Conservation (phyloP, 208 protist genomes). For the Trypanosoma avium region DNA sequence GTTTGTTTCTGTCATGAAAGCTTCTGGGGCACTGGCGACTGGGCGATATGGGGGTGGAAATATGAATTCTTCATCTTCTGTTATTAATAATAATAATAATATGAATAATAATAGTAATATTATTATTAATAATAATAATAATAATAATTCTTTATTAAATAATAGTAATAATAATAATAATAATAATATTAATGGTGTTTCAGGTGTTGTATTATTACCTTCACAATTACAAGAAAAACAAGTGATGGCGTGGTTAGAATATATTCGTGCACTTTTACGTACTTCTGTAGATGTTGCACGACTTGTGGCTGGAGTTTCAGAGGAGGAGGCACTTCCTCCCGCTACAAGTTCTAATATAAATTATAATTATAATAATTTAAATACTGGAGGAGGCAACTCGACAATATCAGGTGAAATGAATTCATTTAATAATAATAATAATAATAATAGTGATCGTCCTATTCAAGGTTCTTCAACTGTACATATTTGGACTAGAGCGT, state of each 20-base stretch:
- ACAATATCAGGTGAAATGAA: background rate
- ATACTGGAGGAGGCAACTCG: too few species aligned
- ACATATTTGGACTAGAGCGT: slow-evolving; percentile 25
- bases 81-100: slow-evolving; percentile 29
- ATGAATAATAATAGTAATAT: too few species aligned
- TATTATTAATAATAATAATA: too few species aligned
- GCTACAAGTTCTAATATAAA: too few species aligned
- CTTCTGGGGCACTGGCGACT: background rate
- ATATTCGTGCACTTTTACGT: slow-evolving; percentile 35
- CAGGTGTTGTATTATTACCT: background rate
- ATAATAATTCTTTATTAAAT: background rate
- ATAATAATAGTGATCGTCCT: background rate
- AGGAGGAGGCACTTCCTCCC: slow-evolving; percentile 41
- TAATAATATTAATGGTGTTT: slow-evolving; percentile 13
- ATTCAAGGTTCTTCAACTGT: slow-evolving; percentile 17
- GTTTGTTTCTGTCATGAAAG: slow-evolving; percentile 11
- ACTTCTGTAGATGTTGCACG: slow-evolving; percentile 48
- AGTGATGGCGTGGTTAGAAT: slow-evolving; percentile 28
- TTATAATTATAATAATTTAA: too few species aligned
- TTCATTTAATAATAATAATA: background rate
- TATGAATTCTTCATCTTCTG: too few species aligned
- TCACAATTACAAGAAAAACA: background rate
- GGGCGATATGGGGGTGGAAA: too few species aligned
- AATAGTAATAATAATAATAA: slow-evolving; percentile 21
- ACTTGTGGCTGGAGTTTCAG: slow-evolving; percentile 43